These are phyloP conservation scores for Aciculosporium take DNA, from an alignment of 2,329 filamentous ascomycete species.

Conservation along the genomic window DNA sequence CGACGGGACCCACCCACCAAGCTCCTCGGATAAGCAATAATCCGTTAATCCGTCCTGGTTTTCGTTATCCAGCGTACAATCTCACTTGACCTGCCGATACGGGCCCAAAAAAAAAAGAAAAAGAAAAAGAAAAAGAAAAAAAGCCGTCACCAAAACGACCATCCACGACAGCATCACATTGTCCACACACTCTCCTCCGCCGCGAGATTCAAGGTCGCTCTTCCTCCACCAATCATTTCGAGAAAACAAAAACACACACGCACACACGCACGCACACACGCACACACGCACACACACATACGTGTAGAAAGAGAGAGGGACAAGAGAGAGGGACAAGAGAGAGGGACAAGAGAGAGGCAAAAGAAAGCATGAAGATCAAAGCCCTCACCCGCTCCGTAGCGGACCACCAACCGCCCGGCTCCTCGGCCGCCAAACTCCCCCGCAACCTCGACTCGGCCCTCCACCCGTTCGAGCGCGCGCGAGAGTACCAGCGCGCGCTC, in stretches of 20 bases:
- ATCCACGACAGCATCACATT: background rate
- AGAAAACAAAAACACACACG: no score
- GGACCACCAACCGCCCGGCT: constrained; percentile 52
- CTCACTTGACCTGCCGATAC: no score
- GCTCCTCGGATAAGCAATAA: constrained; percentile 17
- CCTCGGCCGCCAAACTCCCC: constrained; percentile 48
- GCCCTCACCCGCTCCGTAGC: constrained; percentile 51
- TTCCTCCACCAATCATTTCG: no score
- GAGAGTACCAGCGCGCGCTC: constrained; percentile 49
- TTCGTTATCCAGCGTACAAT: constrained; percentile 15
- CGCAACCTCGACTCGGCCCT: constrained; percentile 70
- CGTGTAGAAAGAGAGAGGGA: no score
- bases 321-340: background rate
- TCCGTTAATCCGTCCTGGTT: no score
- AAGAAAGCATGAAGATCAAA: constrained; percentile 40
- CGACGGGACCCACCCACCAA: background rate
- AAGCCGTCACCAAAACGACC: background rate
- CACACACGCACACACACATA: no score
- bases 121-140: constrained; percentile 15
- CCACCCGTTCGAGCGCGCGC: constrained; percentile 80
- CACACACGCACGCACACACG: no score
- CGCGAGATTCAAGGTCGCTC: background rate
- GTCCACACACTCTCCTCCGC: background rate
- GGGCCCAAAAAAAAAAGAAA: no score
- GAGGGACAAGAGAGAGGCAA: background rate